Conservation (phyloP, 2,329 filamentous ascomycete species). For the Colletotrichum tabaci region DNA sequence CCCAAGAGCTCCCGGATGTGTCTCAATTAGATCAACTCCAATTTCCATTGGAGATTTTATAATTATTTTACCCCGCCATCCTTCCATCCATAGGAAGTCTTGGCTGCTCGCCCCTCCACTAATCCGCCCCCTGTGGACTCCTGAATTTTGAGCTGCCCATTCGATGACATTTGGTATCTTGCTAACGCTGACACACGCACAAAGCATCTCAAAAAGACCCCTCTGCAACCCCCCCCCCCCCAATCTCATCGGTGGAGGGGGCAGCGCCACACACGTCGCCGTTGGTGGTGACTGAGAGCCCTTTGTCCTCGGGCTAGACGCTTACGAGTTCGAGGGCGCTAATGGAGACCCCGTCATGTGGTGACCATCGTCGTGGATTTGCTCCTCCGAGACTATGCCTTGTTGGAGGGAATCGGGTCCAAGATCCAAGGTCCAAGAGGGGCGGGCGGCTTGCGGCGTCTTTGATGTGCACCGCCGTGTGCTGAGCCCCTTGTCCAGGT, state of each 20-base stretch:
- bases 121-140: conserved; percentile 22
- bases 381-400: conserved; percentile 10
- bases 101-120: too few relatives aligned
- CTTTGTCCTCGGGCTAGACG: conserved; percentile 24
- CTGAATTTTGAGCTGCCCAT: conserved; percentile 23
- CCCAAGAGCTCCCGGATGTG: conserved; percentile 25
- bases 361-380: conserved; percentile 6
- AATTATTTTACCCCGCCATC: conserved; percentile 40
- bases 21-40: conserved; percentile 39
- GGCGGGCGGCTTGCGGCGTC: not conserved
- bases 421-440: too few relatives aligned
- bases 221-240: not conserved
- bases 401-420: conserved; percentile 11
- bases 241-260: conserved; percentile 6
- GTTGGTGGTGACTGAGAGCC: conserved; percentile 15
- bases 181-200: conserved; percentile 30
- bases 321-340: conserved; percentile 24
- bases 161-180: conserved; percentile 29
- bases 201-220: not conserved
- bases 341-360: conserved; percentile 25
- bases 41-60: conserved; percentile 13
- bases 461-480: conserved; percentile 35
- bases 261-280: conserved; percentile 19
- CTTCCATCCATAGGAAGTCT: not conserved
- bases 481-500: conserved; percentile 26